These are phyloP conservation scores for Gastrodia elata DNA, from an alignment of 106 monocot species.

Conservation along the genomic window DNA sequence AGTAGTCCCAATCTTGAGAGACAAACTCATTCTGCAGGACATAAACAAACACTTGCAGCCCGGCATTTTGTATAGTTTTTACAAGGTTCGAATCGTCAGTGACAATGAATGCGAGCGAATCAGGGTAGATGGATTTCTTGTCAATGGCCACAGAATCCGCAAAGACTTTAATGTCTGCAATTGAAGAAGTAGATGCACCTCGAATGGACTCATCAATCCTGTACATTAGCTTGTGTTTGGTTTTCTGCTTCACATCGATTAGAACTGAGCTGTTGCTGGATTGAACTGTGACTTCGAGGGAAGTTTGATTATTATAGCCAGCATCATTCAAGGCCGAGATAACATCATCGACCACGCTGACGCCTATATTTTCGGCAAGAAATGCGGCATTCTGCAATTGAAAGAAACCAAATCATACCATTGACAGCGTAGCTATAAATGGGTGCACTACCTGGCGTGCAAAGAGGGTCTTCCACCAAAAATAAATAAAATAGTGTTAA, in stretches of 20 bases:
- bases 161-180: slow-evolving; percentile 47
- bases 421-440: not conserved
- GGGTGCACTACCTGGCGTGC: not conserved
- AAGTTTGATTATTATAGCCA: slow-evolving; percentile 37
- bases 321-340: slow-evolving; percentile 28
- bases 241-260: slow-evolving; percentile 33
- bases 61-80: slow-evolving; percentile 26
- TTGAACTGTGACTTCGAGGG: slow-evolving; percentile 43
- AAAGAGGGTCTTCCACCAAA: not conserved
- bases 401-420: not conserved
- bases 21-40: slow-evolving; percentile 56
- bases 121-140: slow-evolving; percentile 46
- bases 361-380: slow-evolving; percentile 30
- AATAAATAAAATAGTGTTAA: no score
- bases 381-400: slow-evolving; percentile 52
- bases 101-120: slow-evolving; percentile 14
- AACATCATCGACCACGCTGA: slow-evolving; percentile 33
- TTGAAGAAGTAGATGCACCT: slow-evolving; percentile 28
- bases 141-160: slow-evolving; percentile 50
- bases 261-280: slow-evolving; percentile 61
- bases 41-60: slow-evolving; percentile 53
- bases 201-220: slow-evolving; percentile 38
- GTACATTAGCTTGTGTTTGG: slow-evolving; percentile 63
- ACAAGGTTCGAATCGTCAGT: slow-evolving; percentile 26
- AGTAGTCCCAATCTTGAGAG: slow-evolving; percentile 63